A percentile compares a stretch with the other conserved stretches of the same genome.
Evolutionary conservation across 2,329 filamentous ascomycete genomes (phyloP).

Genomic region (Fusarium mundagurra): DNA sequence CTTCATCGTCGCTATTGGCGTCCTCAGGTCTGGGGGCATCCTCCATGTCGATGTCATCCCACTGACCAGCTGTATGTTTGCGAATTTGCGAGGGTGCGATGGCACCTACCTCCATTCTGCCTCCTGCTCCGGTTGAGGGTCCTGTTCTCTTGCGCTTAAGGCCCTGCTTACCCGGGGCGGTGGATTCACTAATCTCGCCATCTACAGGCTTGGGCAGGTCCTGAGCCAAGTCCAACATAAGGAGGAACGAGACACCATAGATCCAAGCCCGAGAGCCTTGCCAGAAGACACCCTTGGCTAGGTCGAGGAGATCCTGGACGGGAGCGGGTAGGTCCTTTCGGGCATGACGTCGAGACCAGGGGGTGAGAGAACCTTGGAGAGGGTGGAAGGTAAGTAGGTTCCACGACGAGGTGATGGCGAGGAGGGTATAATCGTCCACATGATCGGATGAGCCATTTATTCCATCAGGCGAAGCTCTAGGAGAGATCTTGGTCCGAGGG

Average conservation of each 20-base stretch:
- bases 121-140: constrained; percentile 61
- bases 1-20: constrained; percentile 51
- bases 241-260: constrained; percentile 86
- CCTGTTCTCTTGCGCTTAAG: constrained; percentile 66
- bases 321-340: constrained; percentile 77
- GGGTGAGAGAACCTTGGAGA: constrained; percentile 77
- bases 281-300: constrained; percentile 88
- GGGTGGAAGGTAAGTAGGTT: constrained; percentile 83
- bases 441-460: constrained; percentile 41
- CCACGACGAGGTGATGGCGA: constrained; percentile 64
- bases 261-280: constrained; percentile 83
- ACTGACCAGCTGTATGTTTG: constrained; percentile 54
- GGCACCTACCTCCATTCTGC: constrained; percentile 59
- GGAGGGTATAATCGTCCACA: constrained; percentile 61
- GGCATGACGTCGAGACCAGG: constrained; percentile 88
- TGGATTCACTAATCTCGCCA: constrained; percentile 44
- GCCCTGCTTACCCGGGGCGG: constrained; percentile 41
- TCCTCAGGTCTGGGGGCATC: constrained; percentile 49
- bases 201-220: constrained; percentile 64
- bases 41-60: constrained; percentile 52
- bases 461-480: constrained; percentile 38
- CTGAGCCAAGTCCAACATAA: constrained; percentile 87
- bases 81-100: constrained; percentile 57
- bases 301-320: constrained; percentile 79
- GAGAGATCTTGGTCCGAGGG: constrained; percentile 44